phyloP scores from a whole-genome alignment of 2,329 filamentous ascomycete species.

The Epichloe elymi region DNA sequence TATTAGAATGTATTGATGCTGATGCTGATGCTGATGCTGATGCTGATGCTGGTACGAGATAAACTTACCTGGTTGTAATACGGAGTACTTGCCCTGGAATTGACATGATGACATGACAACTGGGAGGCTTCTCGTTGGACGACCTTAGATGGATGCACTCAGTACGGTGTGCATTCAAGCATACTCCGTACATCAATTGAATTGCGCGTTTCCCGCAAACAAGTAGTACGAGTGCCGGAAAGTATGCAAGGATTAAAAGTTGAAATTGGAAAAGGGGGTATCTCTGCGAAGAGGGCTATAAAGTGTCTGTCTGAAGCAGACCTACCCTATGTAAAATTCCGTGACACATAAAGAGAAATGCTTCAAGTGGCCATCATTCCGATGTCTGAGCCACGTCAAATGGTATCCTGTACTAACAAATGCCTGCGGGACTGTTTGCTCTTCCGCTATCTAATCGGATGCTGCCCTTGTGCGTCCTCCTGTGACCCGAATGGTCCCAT shows the following conservation, averaged over 20 bases:
- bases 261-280: neutral
- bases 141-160: too few species aligned
- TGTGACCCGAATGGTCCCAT: neutral
- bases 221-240: neutral
- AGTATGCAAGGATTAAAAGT: neutral
- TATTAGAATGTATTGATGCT: too few species aligned
- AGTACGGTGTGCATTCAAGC: too few species aligned
- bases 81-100: too few species aligned
- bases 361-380: neutral
- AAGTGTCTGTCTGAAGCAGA: constrained; percentile 2
- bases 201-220: neutral
- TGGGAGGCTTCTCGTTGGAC: too few species aligned
- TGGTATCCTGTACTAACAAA: constrained; percentile 5
- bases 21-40: too few species aligned
- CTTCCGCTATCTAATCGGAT: neutral
- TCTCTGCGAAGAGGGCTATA: constrained; percentile 1
- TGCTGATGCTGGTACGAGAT: too few species aligned
- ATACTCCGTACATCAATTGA: too few species aligned
- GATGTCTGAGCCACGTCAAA: constrained; percentile 4
- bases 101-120: too few species aligned
- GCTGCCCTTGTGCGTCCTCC: neutral
- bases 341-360: neutral
- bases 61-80: too few species aligned
- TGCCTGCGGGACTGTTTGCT: neutral
- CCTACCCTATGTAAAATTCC: neutral